phyloP scores from a whole-genome alignment of 2,329 filamentous ascomycete species.

The Sporothrix schenckii region DNA sequence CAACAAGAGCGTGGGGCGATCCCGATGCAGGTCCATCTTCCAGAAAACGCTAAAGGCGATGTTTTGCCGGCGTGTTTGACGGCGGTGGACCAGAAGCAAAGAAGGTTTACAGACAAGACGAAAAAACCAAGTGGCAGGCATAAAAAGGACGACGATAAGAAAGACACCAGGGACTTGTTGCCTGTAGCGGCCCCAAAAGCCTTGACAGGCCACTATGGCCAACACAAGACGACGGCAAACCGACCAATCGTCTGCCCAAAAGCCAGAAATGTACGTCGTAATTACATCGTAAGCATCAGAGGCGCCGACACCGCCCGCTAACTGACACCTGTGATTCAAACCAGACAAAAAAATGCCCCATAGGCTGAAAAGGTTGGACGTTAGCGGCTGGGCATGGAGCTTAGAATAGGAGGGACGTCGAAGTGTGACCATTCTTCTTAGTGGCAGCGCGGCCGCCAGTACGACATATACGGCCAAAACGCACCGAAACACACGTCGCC shows the following conservation, averaged over 20 bases:
- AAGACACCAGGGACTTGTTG: neutral
- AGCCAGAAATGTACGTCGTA: neutral
- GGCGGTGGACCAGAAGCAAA: neutral
- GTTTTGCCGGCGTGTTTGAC: no score
- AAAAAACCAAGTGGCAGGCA: neutral
- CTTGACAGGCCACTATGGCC: neutral
- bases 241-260: neutral
- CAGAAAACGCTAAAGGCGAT: neutral
- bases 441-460: neutral
- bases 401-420: neutral
- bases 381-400: conserved; percentile 24
- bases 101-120: neutral
- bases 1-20: conserved; percentile 1
- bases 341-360: neutral
- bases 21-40: neutral
- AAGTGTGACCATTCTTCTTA: neutral
- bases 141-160: neutral
- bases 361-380: conserved; percentile 6
- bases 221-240: neutral
- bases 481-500: no score
- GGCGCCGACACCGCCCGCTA: neutral
- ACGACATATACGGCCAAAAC: no score
- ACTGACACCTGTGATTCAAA: neutral
- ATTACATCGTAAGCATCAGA: no score
- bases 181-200: neutral